Base-by-base conservation (phyloP, 305 asterid genomes). In the Stenogyne calaminthoides region DNA sequence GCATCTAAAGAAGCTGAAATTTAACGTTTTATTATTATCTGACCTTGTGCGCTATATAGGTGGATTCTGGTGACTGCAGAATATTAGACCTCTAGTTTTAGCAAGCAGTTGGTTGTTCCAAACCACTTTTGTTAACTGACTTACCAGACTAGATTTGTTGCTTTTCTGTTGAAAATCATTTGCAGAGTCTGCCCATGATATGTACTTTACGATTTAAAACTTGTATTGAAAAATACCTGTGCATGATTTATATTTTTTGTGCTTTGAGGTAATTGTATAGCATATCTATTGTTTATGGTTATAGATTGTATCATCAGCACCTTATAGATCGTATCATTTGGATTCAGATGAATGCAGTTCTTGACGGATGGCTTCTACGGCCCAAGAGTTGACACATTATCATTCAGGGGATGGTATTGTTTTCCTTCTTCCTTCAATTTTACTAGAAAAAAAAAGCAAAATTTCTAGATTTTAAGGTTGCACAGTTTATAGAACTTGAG, bases 351-450 rank as follows among this genome's bases (percentile, higher is more conserved):
- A 92, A 92, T 80, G 91, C 96, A 62, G 98, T 90, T 81, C 93
- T 95, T 57, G 98, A 74, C 85, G 91, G 82, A 88, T 95, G 95
- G 89, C 92, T 71, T 86, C 97, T 68, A 85, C 97, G 59, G 89
- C 98, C 25, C 96, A 95, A 75, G 97, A 95, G 80, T 80, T 95
- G 88, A 89, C 96, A 73, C 96, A 89, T 81, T 90, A 87, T 88
- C 99, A 95, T 83, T 95, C 99, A 9, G 99, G 99, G 77, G 96
- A 92, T 77, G 99, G 99, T 95, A 86, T 61, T 27, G 27, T 40
- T 36, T 77, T 47, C 76, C 73, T 46, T 75, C 61, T 72, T 57
- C 19, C 54, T 73, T 42, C 9, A 15, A 71, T 71, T 46, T 69
- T 25, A 37, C 20, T 20, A 46, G 54, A 27, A 69, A 36, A 2